Conservation (phyloP, 352 stramenopile genomes). For the Saprolegnia parasitica region DNA sequence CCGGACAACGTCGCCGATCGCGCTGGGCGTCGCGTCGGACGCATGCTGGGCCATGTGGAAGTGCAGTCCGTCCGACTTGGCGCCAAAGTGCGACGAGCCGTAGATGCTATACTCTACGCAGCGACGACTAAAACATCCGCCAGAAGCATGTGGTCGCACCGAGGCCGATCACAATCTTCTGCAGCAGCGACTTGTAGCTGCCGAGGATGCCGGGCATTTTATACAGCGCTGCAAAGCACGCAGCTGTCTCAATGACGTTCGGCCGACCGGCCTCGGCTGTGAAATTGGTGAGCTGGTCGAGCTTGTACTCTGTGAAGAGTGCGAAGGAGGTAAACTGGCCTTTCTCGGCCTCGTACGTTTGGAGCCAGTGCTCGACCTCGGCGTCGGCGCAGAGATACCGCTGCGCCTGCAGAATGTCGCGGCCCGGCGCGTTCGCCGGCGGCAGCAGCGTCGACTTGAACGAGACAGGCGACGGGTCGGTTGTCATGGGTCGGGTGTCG, state of each 20-base stretch:
- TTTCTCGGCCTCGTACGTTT: conserved; percentile 61
- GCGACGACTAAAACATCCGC: background rate
- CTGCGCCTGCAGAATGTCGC: conserved; percentile 17
- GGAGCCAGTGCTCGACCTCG: conserved; percentile 56
- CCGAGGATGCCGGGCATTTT: conserved; percentile 77
- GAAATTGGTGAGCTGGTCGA: conserved; percentile 67
- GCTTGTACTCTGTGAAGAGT: conserved; percentile 69
- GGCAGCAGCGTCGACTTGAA: conserved; percentile 19
- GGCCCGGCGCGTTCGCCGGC: background rate
- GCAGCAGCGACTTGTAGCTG: conserved; percentile 57
- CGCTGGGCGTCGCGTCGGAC: conserved; percentile 14
- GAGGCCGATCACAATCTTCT: conserved; percentile 59
- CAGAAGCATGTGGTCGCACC: conserved; percentile 27
- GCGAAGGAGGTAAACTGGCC: conserved; percentile 67
- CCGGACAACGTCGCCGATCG: conserved; percentile 55
- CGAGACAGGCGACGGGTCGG: conserved; percentile 12
- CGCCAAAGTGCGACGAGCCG: conserved; percentile 9
- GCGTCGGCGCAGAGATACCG: conserved; percentile 24
- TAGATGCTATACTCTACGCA: conserved; percentile 24
- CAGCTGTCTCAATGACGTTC: conserved; percentile 65
- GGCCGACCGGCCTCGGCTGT: conserved; percentile 44
- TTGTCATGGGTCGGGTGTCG: conserved; percentile 21
- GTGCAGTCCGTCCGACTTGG: background rate
- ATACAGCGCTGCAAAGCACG: conserved; percentile 66
- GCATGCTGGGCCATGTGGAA: background rate